Evolutionary conservation across 2,329 filamentous ascomycete species (phyloP), one percentile per base, ranked within the genome.

Genomic region (Microdochium bolleyi): DNA sequence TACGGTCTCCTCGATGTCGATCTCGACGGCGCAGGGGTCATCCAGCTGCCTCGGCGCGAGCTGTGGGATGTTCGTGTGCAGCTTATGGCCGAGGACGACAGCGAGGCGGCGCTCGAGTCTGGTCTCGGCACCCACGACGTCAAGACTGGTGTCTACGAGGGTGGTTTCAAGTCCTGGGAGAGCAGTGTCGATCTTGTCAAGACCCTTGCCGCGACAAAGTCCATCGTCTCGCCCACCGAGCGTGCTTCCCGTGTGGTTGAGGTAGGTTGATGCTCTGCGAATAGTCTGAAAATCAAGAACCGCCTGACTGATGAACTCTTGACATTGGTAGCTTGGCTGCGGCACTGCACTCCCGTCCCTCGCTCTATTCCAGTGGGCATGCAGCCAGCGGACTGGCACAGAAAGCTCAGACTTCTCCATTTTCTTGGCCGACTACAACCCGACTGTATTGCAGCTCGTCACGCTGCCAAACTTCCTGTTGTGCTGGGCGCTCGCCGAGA

Each of bases 111-210:
- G 44, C 55, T 62, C 54, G 63, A 69, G 24, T 64, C 78, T 24
- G 77, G 79, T 1, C 72, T 89, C 34, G 84, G 82, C 38, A 76
- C 79, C 56, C 83, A 88, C 57, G 89, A 94, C 67, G 84, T 94
- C 58, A 87, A 84, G 67, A 88, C 87, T 52, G 88, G 88, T 51
- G 81, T 92, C 55, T 94, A 94, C 69, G 89, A 94, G 70, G 89
- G 89, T 53, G 89, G 89, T 24, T 91, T 92, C 73, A 94, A 94
- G 73, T 92, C 87, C 62, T 94, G 89, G 89, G 89, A 94, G 71
- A 92, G 88, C 70, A 89, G 86, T 55, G 76, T 91, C 51, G 89
- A 94, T 65, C 74, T 94, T 19, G 87, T 89, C 50, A 88, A 84
- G 63, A 82, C 87, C n/a, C 67, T 85, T 27, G 75, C 75, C 0